These are phyloP conservation scores for Penicillium turbatum DNA, from an alignment of 495 filamentous ascomycete species.

Conservation along the genomic window DNA sequence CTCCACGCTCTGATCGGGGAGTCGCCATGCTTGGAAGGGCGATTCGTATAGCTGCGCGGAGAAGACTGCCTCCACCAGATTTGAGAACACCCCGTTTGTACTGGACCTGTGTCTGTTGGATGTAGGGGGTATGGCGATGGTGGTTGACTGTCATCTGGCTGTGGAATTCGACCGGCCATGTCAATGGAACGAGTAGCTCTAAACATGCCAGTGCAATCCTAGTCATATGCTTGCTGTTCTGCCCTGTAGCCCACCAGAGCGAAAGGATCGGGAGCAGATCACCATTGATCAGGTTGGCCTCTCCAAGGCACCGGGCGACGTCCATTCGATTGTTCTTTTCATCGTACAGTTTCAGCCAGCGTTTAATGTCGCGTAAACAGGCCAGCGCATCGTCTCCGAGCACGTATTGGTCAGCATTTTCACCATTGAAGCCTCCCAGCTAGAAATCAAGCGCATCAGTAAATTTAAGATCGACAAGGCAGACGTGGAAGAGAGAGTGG, in stretches of 20 bases:
- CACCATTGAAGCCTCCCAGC: conserved; percentile 82
- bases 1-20: conserved; percentile 66
- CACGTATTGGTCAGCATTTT: conserved; percentile 76
- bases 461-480: conserved; percentile 10
- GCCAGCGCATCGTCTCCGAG: conserved; percentile 92
- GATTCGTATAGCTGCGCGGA: conserved; percentile 72
- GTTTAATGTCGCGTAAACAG: conserved; percentile 85
- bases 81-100: conserved; percentile 90
- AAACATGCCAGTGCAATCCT: conserved; percentile 82
- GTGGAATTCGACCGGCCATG: conserved; percentile 87
- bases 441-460: conserved; percentile 33
- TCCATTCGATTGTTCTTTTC: conserved; percentile 92
- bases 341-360: conserved; percentile 93
- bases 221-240: conserved; percentile 66
- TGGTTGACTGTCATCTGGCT: conserved; percentile 87
- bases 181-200: conserved; percentile 89
- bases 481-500: not conserved
- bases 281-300: conserved; percentile 85
- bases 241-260: conserved; percentile 61
- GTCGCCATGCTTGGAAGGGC: conserved; percentile 85
- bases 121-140: conserved; percentile 80
- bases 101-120: conserved; percentile 77
- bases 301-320: conserved; percentile 86
- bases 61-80: conserved; percentile 66
- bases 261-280: conserved; percentile 90